Evolutionary conservation across 495 filamentous ascomycete species (phyloP).

Genomic region (Podospora conica): DNA sequence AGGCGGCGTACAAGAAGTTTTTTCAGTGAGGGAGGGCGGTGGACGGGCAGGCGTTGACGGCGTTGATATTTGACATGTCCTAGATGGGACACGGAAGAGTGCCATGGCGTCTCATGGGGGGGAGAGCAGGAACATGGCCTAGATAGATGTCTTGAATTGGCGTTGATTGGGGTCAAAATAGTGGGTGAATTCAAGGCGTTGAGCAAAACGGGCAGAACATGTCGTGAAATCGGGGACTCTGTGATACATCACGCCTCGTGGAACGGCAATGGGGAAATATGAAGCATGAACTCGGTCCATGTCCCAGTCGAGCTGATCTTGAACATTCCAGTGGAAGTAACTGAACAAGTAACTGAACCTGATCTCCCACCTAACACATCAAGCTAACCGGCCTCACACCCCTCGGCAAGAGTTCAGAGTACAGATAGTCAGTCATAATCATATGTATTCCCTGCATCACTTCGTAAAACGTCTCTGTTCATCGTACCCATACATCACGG

Average conservation of each 20-base stretch:
- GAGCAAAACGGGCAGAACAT: not conserved
- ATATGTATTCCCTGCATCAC: not conserved
- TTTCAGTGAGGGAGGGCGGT: conserved; percentile 44
- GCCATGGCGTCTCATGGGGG: not conserved
- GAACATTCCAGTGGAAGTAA: not conserved
- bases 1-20: conserved; percentile 82
- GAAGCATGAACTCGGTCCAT: no score
- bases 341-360: not conserved
- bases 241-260: no score
- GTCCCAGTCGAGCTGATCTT: not conserved
- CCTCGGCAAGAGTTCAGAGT: not conserved
- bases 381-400: no score
- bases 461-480: not conserved
- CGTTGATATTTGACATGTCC: not conserved
- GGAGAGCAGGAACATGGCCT: not conserved
- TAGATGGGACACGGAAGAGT: not conserved
- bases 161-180: no score
- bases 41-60: not conserved
- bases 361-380: not conserved
- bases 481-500: not conserved
- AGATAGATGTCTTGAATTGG: not conserved
- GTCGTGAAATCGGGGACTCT: not conserved
- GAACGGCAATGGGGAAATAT: no score
- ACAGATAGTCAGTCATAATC: not conserved
- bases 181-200: not conserved